These are phyloP conservation scores for Ottelia alismoides DNA, from an alignment of 106 monocot species.

Conservation along the genomic window DNA sequence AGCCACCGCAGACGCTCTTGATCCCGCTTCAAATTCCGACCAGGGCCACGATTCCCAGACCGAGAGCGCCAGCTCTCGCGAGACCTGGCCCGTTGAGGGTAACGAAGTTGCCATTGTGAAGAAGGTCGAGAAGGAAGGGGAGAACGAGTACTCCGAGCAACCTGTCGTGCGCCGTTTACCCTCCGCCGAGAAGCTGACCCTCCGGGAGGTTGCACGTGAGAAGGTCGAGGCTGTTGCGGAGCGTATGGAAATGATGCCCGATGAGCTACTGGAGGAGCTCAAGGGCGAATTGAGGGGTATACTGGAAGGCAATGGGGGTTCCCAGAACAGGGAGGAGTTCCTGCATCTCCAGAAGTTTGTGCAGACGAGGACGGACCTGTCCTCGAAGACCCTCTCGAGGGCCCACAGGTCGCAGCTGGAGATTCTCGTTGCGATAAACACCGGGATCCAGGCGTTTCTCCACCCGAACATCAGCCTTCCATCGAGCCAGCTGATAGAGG, in stretches of 20 bases:
- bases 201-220: slow-evolving; percentile 71
- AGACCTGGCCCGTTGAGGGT: slow-evolving; percentile 85
- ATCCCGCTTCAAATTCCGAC: slow-evolving; percentile 62
- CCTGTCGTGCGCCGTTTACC: slow-evolving; percentile 55
- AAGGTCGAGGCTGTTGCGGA: slow-evolving; percentile 68
- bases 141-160: slow-evolving; percentile 26
- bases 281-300: slow-evolving; percentile 72
- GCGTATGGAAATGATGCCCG: slow-evolving; percentile 51
- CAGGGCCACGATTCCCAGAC: slow-evolving; percentile 64
- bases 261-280: slow-evolving; percentile 75
- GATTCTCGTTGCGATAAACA: slow-evolving; percentile 85
- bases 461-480: slow-evolving; percentile 79
- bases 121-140: slow-evolving; percentile 56
- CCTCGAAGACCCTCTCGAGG: slow-evolving; percentile 37
- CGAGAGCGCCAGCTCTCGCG: slow-evolving; percentile 85
- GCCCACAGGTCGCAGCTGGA: slow-evolving; percentile 83
- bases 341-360: slow-evolving; percentile 71
- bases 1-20: too few relatives aligned
- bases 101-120: slow-evolving; percentile 17
- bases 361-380: slow-evolving; percentile 60
- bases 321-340: slow-evolving; percentile 78
- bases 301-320: slow-evolving; percentile 78
- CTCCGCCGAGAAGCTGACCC: slow-evolving; percentile 27
- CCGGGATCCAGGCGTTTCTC: slow-evolving; percentile 90
- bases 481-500: slow-evolving; percentile 63